A percentile compares a stretch with the other conserved stretches of the same genome.
These are phyloP conservation scores for Rubus parviflorus DNA, from an alignment of 306 rosid genomes.

Conservation along the genomic window DNA sequence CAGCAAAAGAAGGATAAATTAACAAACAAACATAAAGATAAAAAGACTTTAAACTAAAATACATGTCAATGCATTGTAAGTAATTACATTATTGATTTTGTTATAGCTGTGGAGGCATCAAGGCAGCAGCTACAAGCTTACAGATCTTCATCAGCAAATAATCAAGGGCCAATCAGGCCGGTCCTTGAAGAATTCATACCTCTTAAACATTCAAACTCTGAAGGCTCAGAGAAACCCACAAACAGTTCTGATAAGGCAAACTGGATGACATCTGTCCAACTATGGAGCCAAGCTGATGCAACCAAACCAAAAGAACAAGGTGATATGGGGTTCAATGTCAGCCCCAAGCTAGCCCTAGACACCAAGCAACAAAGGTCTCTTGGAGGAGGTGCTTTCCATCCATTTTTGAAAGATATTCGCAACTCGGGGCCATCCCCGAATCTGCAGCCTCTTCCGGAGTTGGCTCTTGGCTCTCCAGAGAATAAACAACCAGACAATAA, in stretches of 20 bases:
- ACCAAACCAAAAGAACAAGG: slow-evolving; percentile 32
- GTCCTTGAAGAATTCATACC: slow-evolving; percentile 96
- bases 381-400: slow-evolving; percentile 83
- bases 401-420: slow-evolving; percentile 70
- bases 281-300: slow-evolving; percentile 93
- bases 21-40: neutral
- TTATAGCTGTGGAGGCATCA: slow-evolving; percentile 74
- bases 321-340: slow-evolving; percentile 21
- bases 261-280: slow-evolving; percentile 96
- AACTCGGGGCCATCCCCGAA: slow-evolving; percentile 32
- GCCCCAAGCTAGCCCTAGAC: slow-evolving; percentile 58
- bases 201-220: slow-evolving; percentile 59
- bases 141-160: slow-evolving; percentile 33
- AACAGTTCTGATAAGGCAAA: slow-evolving; percentile 78
- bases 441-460: slow-evolving; percentile 58
- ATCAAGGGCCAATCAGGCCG: slow-evolving; percentile 55
- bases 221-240: slow-evolving; percentile 50
- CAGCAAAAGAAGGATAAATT: neutral
- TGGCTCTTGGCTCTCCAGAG: slow-evolving; percentile 60
- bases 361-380: slow-evolving; percentile 48
- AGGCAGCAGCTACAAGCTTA: slow-evolving; percentile 77
- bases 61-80: neutral
- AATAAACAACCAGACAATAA: slow-evolving; percentile 7
- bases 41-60: neutral
- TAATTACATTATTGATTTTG: neutral